A percentile compares a stretch with the other conserved stretches of the same genome.
Evolutionary conservation across 495 filamentous ascomycete species (phyloP).

Genomic region (Cairneyella variabilis): DNA sequence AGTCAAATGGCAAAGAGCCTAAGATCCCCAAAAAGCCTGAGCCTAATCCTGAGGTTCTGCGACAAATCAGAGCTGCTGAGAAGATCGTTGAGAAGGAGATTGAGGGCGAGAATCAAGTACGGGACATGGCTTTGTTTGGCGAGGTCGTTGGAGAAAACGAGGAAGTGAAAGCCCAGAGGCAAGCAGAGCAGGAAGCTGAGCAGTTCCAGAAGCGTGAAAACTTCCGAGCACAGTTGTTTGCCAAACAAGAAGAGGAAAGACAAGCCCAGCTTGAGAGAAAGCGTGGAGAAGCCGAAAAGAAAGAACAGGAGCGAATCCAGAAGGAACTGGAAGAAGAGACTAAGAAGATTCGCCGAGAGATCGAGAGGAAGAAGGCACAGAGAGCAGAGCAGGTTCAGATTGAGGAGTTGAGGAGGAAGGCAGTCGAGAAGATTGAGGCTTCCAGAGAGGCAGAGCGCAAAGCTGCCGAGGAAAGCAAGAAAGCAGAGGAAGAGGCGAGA

Average conservation of each 20-base stretch:
- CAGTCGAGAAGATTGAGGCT: constrained; percentile 12
- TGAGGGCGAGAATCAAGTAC: neutral
- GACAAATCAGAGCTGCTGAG: constrained; percentile 11
- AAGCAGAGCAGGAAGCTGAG: neutral
- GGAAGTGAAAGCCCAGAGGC: neutral
- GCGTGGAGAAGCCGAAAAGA: constrained; percentile 11
- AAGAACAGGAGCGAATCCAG: constrained; percentile 19
- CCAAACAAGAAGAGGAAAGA: constrained; percentile 4
- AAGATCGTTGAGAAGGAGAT: constrained; percentile 7
- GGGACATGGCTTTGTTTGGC: constrained; percentile 10
- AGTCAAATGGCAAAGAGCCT: neutral
- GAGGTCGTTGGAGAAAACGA: constrained; percentile 6
- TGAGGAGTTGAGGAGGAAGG: constrained; percentile 18
- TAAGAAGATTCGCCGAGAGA: constrained; percentile 6
- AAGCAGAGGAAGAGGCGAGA: constrained; percentile 7
- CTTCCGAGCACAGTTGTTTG: neutral
- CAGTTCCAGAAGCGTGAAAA: too few species aligned
- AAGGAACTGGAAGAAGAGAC: constrained; percentile 19
- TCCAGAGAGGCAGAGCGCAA: constrained; percentile 11
- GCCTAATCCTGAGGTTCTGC: neutral
- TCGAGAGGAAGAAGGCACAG: constrained; percentile 9
- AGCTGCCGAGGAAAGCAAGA: constrained; percentile 7
- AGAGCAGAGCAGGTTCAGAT: constrained; percentile 9
- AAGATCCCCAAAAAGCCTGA: neutral
- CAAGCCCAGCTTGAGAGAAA: constrained; percentile 17